Evolutionary conservation across 2,329 filamentous ascomycete genomes (phyloP), one percentile per base, ranked within the genome.

Genomic region (Cadophora sp.): DNA sequence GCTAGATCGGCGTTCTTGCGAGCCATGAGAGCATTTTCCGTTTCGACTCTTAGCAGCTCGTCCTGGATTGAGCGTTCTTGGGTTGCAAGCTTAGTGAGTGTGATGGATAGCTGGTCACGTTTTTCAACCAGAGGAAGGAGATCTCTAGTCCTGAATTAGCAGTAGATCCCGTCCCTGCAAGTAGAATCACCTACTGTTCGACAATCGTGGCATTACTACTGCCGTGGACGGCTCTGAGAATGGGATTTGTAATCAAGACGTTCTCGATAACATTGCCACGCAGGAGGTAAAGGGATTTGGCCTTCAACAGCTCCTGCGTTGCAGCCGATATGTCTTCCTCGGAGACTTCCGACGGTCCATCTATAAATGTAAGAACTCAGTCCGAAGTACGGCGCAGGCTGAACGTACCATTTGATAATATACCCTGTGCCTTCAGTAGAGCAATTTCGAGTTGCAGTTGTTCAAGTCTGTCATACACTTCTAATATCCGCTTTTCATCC

Each of bases 211-310:
- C 86, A 68, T 87, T 84, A 14, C 86, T 86, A 53, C 89, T 89
- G 68, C 86, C 82, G 77, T 97, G 92, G 48, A 95, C 88, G 7
- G 93, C 91, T 75, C 92, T 92, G 67, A 97, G 82, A 50, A 92
- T 89, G 8, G 93, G 92, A 74, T 93, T 91, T 66, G 89, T 89
- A 73, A 88, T 87, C 72, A 96, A 80, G 64, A 92, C 88, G 58
- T 85, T 88, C 69, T 91, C 88, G 26, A 90, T 83, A 26, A 92
- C 89, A 69, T 88, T 88, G 77, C 90, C 90, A 71, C 88, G 88
- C 66, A 95, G 83, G 50, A 88, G 84, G 79, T 92, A 92, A 67
- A 85, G 84, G 65, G 92, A 89, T 76, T 89, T 89, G 29, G 92
- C 88, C 73, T 93, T 86, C 34, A 95, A 83, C 22, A 79, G 85